Evolutionary conservation across 2,329 filamentous ascomycete species (phyloP), one percentile per base, ranked within the genome.

Genomic region (Fusarium pseudonygamai): DNA sequence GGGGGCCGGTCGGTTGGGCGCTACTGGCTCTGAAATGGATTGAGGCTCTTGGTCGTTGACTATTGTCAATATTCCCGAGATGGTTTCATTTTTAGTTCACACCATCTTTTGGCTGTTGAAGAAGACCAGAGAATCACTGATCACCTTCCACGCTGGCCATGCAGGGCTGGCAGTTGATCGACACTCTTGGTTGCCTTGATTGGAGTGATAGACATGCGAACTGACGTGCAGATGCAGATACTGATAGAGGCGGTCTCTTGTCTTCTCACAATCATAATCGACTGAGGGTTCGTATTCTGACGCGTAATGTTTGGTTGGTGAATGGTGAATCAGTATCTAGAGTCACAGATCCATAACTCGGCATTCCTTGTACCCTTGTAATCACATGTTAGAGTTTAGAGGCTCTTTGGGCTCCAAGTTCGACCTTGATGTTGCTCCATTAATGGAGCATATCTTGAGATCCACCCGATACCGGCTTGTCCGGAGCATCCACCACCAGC

Each of bases 161-260:
- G 67, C 71, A 74, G 28, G 56, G 30, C 50, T 74, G 72, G 71
- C 72, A 74, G 68, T 72, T 75, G 72, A 74, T 74, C 72, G 46
- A 42, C 72, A n/a, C 20, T 40, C 60, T 40, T 55, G 32, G 28
- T 67, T 74, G 12, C 72, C 69, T 55, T 32, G 46, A 60, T 46
- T 45, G 57, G 53, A 61, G 32, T 43, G 58, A 64, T 26, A 24
- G 39, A 46, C 52, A 60, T 73, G 72, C 71, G 28, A 57, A 45
- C 58, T 74, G 71, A 74, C 67, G 71, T 74, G 53, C 71, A 69
- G 69, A 49, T 47, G 60, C 64, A 52, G 68, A 69, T 63, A 47
- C 56, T 59, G 62, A 52, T 14, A 28, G 39, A 53, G 28, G 34
- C 30, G 34, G 45, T 58, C 56, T 52, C 47, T 53, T 49, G 13